Percentiles rank a stretch among this genome's conserved stretches.
Conservation (phyloP, 2,329 filamentous ascomycete species). For the Colletotrichum somersetense region DNA sequence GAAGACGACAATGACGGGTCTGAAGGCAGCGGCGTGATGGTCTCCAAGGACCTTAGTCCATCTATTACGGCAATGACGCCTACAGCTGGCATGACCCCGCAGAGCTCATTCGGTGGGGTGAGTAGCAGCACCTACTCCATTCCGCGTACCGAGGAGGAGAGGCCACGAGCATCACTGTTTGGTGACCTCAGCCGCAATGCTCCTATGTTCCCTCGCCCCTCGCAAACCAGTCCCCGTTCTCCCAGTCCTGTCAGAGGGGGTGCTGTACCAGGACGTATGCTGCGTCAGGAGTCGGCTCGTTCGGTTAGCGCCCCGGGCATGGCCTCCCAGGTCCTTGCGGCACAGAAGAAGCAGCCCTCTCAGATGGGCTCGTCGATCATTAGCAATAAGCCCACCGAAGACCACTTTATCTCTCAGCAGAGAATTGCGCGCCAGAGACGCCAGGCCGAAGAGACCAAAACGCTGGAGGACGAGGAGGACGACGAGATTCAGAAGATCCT, state of each 20-base stretch:
- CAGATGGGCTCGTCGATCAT: conserved; percentile 55
- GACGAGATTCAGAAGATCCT: conserved; percentile 75
- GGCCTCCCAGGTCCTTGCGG: conserved; percentile 66
- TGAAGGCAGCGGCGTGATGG: conserved; percentile 74
- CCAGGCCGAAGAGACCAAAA: conserved; percentile 68
- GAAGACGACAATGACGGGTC: conserved; percentile 63
- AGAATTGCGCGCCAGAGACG: conserved; percentile 65
- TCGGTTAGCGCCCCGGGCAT: conserved; percentile 72
- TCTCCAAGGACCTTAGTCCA: conserved; percentile 73
- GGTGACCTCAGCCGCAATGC: conserved; percentile 65
- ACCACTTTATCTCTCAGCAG: conserved; percentile 64
- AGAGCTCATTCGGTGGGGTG: conserved; percentile 69
- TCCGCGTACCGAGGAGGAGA: conserved; percentile 60
- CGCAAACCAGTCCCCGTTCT: conserved; percentile 73
- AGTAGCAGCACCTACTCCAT: conserved; percentile 62
- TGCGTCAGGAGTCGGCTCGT: conserved; percentile 63
- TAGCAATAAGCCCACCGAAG: conserved; percentile 57
- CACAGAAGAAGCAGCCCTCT: conserved; percentile 53
- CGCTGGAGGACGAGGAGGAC: conserved; percentile 76
- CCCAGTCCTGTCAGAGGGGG: conserved; percentile 77
- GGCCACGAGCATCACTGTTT: conserved; percentile 61
- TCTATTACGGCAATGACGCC: conserved; percentile 58
- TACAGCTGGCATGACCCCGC: conserved; percentile 66
- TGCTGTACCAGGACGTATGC: conserved; percentile 64
- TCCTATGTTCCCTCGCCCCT: conserved; percentile 67